These are phyloP conservation scores for Bertia moriformis DNA, from an alignment of 2,329 filamentous ascomycete species.

Conservation along the genomic window DNA sequence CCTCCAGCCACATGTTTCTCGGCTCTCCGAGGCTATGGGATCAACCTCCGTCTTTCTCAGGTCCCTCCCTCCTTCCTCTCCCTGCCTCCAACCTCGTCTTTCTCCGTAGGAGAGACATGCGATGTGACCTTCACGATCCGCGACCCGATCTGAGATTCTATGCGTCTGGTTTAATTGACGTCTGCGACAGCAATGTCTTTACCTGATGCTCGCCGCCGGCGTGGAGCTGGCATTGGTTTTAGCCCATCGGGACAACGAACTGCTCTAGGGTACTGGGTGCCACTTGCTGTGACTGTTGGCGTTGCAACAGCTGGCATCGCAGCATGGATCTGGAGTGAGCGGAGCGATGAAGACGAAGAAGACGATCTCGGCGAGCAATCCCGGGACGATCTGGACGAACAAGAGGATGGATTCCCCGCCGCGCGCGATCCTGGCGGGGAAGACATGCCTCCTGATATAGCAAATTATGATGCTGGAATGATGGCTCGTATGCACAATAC, in stretches of 20 bases:
- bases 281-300: slow-evolving; percentile 72
- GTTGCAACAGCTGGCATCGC: slow-evolving; percentile 74
- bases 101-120: neutral
- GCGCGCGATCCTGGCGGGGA: slow-evolving; percentile 21
- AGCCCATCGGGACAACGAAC: neutral
- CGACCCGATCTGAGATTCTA: neutral
- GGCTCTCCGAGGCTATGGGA: neutral
- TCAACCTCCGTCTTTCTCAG: too few relatives aligned
- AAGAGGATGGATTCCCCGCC: slow-evolving; percentile 14
- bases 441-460: slow-evolving; percentile 21
- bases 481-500: slow-evolving; percentile 68
- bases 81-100: too few relatives aligned
- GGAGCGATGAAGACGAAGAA: slow-evolving; percentile 55
- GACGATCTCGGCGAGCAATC: slow-evolving; percentile 37
- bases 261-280: slow-evolving; percentile 52
- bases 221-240: neutral
- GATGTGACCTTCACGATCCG: neutral
- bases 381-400: slow-evolving; percentile 26
- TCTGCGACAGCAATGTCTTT: neutral
- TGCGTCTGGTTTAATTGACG: neutral
- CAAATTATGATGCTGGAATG: slow-evolving; percentile 37
- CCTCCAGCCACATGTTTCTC: neutral
- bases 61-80: neutral
- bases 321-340: slow-evolving; percentile 89
- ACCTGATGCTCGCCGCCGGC: neutral